Evolutionary conservation across 2,329 filamentous ascomycete genomes (phyloP), one percentile per base, ranked within the genome.

Genomic region (Curvularia eragrostidis): DNA sequence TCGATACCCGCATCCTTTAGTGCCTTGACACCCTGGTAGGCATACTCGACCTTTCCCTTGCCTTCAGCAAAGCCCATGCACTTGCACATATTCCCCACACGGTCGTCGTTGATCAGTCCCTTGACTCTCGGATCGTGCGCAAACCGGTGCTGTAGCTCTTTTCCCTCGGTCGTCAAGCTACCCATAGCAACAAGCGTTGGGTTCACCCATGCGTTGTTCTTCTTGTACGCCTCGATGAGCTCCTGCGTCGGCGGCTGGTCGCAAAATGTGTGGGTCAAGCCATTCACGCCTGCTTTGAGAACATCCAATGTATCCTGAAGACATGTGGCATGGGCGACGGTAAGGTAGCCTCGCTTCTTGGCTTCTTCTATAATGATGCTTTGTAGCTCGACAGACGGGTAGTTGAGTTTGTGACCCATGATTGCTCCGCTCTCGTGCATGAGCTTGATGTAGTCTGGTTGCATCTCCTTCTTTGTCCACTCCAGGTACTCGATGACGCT

Each of bases 371-470:
- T 74, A 19, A 84, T 73, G 3, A 75, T 76, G 48, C 70, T 76
- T 58, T 84, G 82, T 4, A 85, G 71, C 43, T 79, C 74, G 4
- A 80, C 54, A 0, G 76, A 73, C 0, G 82, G 81, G 32, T 79
- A 71, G 4, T 64, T 59, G 18, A 82, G 73, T 7, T 73, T 43
- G 6, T 56, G 36, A 2, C 77, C 76, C 66, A 83, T 71, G 8
- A 72, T 66, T 7, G 65, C 73, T 3, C 82, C 82, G 50, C 73
- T 76, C 61, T 84, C 82, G 60, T 84, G 80, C 76, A 84, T 82
- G 47, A 84, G 67, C 63, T 84, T 84, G 65, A 83, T 81, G 68
- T 83, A 83, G 56, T 82, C 78, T 1, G 78, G 79, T 36, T 71
- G 58, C 61, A 73, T 72, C 52, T 82, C 79, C 10, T 68, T 69